Base-by-base conservation (phyloP, 176 grass and related monocot genomes). In the Triticum urartu region DNA sequence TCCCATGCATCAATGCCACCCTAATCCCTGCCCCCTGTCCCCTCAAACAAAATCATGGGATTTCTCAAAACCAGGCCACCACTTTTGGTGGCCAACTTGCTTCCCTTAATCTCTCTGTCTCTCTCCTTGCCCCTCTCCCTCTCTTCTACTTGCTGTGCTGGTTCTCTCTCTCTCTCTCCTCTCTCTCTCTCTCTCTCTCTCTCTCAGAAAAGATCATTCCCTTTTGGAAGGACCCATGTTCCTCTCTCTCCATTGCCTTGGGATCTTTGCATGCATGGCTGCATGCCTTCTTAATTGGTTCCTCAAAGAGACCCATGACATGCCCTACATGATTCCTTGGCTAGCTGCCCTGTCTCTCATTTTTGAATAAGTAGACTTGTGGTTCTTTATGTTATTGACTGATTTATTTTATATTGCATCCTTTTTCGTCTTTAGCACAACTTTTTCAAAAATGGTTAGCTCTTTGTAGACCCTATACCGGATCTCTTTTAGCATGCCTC, bases 21-120 rank as follows among this genome's bases (percentile, higher is more conserved):
- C 89, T 93, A 93, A 93, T 91, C 86, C 85, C 93, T 94, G 93
- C 83, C 85, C 81, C 86, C 73, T 98, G 93, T 95, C 91, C 85
- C 95, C 95, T 91, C 90, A 94, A 95, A 98, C 95, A 98, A 98
- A 88, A 90, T 95, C 93, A 95, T 98, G 86, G 93, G 91, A 91
- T 83, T 98, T 92, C 91, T 92, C 89, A 91, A 92, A 91, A 81
- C 83, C 90, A 85, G 83, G 83, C 84, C 89, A 77, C 91, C 81
- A 52, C 85, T 91, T 98, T 91, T 88, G 89, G 71, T 89, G 87
- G 52, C 89, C 79, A 89, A 74, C 77, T 85, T 89, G 80, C 80
- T 84, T 70, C 79, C 68, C 62, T 78, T 75, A 18, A 33, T 69
- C 34, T 70, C 69, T 52, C 28, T 68, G 12, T 85, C 78, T 75